These are phyloP conservation scores for Pyricularia pennisetigena DNA, from an alignment of 2,329 filamentous ascomycete species.

Conservation along the genomic window DNA sequence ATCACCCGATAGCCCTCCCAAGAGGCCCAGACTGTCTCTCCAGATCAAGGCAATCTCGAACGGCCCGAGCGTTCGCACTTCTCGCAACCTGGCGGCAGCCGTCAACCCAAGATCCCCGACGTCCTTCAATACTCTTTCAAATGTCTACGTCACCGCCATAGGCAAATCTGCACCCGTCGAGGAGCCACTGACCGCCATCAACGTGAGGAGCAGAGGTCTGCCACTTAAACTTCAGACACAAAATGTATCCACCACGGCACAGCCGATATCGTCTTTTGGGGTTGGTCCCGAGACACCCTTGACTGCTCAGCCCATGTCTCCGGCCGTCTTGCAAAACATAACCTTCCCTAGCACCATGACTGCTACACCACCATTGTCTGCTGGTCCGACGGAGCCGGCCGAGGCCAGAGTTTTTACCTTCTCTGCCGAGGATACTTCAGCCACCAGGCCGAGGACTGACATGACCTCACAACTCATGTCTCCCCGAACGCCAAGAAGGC, in stretches of 20 bases:
- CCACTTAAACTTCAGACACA: constrained; percentile 28
- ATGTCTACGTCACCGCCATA: constrained; percentile 53
- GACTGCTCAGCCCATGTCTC: constrained; percentile 39
- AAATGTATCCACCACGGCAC: constrained; percentile 16
- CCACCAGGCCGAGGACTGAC: neutral
- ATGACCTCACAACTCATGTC: constrained; percentile 15
- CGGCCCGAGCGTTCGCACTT: constrained; percentile 25
- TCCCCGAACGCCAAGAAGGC: constrained; percentile 26
- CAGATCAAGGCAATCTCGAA: constrained; percentile 32
- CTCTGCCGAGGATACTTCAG: constrained; percentile 12
- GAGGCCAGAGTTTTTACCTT: constrained; percentile 36
- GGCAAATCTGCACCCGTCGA: constrained; percentile 41
- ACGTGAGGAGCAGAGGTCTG: constrained; percentile 19
- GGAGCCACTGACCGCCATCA: constrained; percentile 39
- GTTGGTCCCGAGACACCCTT: constrained; percentile 39
- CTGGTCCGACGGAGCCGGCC: constrained; percentile 34
- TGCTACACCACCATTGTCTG: constrained; percentile 48
- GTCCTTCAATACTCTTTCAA: constrained; percentile 56
- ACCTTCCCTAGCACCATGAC: constrained; percentile 47
- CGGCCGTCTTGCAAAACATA: constrained; percentile 32
- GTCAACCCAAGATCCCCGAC: constrained; percentile 50
- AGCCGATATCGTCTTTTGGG: constrained; percentile 23
- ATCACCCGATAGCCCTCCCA: constrained; percentile 22
- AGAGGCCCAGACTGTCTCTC: constrained; percentile 43
- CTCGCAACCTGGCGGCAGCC: constrained; percentile 32